Evolutionary conservation across 345 rosid genomes (phyloP).

Genomic region (Boechera stricta): DNA sequence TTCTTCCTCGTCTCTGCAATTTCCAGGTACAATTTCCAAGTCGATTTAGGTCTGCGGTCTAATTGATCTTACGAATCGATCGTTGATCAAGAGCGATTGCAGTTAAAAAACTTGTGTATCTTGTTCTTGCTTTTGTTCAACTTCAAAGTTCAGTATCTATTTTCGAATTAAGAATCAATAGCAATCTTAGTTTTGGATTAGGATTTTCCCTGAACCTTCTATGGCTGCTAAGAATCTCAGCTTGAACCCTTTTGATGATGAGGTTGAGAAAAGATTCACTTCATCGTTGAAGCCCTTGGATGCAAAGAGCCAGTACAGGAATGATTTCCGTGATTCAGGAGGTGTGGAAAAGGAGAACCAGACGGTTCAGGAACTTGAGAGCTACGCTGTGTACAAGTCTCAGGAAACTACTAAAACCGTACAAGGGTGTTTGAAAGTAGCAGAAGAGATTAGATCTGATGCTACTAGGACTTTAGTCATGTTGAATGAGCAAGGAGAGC

Average conservation of each 20-base stretch:
- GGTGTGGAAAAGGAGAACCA: constrained; percentile 87
- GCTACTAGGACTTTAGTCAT: constrained; percentile 76
- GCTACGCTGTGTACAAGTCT: constrained; percentile 77
- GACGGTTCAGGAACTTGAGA: constrained; percentile 79
- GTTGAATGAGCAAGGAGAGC: constrained; percentile 89
- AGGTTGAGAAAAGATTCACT: constrained; percentile 47
- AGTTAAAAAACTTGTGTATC: not conserved
- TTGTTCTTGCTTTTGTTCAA: constrained; percentile 18
- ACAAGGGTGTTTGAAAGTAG: constrained; percentile 81
- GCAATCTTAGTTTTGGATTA: not conserved
- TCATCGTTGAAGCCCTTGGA: constrained; percentile 42
- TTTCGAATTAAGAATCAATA: not conserved
- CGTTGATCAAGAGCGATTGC: constrained; percentile 9
- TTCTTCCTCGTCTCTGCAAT: not conserved
- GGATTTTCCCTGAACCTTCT: constrained; percentile 59
- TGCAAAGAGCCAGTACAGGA: constrained; percentile 58
- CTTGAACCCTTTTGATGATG: constrained; percentile 58
- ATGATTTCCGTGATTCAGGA: constrained; percentile 72
- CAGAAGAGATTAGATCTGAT: constrained; percentile 79
- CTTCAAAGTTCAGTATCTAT: not conserved
- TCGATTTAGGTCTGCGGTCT: constrained; percentile 8
- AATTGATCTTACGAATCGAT: not conserved
- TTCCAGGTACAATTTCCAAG: not conserved
- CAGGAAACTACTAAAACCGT: constrained; percentile 85
- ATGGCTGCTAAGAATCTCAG: constrained; percentile 37